Evolutionary conservation across 352 stramenopile species (phyloP), one percentile per base, ranked within the genome.

Genomic region (Thalassiosira mediterranea): DNA sequence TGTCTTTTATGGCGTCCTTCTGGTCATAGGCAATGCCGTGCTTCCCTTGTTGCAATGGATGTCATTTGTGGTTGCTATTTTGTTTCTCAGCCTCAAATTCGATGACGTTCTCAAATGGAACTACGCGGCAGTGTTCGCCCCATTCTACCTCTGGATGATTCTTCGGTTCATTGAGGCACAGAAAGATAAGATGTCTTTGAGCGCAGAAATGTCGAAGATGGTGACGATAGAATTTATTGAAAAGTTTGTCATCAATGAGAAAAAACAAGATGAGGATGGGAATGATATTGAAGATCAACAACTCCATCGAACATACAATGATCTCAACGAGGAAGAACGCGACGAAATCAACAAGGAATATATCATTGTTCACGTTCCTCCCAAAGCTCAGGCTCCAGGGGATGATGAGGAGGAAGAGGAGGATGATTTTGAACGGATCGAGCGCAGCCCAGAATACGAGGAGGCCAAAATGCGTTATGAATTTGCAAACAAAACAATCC

Each of bases 171-270:
- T 81, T 42, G 66, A 69, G 53, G 58, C 71, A 15, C 54, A 56
- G 1, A 74, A 52, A 21, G 59, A 77, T 21, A 70, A 81, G 62
- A 58, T 28, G 11, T 42, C 65, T 38, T 54, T 77, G 10, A 34
- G 60, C 28, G 48, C 19, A 28, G 63, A 79, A 29, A 74, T 88
- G 46, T 54, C 44, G 1, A 75, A 79, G 21, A 90, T 90, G 84
- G 78, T 86, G 2, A 88, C 80, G 23, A 77, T 84, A 29, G 68
- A 87, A 26, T 83, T 84, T 52, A 74, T 90, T 48, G 80, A 88
- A 46, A 79, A 79, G 29, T 79, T 76, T 31, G 53, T 90, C 25
- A 70, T 90, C 10, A 72, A 81, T 40, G 72, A 88, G 72, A 84
- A 72, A 72, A 78, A 78, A 38, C 53, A 82, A 62, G 73, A 79